Evolutionary conservation across 306 rosid species (phyloP).

Genomic region (Fagus crenata): DNA sequence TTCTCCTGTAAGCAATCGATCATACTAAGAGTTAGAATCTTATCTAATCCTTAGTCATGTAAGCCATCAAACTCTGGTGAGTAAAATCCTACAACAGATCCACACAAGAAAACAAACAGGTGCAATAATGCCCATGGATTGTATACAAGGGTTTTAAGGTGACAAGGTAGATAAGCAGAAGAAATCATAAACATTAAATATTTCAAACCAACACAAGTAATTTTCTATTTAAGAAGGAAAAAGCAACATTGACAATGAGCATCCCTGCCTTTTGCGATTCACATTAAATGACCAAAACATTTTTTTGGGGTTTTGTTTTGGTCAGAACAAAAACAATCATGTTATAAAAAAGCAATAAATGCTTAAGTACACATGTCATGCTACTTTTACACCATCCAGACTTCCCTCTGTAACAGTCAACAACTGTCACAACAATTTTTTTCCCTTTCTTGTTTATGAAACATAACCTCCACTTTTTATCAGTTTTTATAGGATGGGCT

Average conservation of each 20-base stretch:
- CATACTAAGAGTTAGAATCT: slow-evolving; percentile 30
- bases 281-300: not conserved
- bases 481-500: not conserved
- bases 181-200: not conserved
- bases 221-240: not conserved
- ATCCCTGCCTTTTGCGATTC: not conserved
- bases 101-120: not conserved
- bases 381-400: not conserved
- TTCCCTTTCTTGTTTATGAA: not conserved
- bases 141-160: slow-evolving; percentile 2
- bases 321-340: not conserved
- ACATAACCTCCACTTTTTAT: not conserved
- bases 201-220: not conserved
- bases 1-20: slow-evolving; percentile 70
- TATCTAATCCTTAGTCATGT: slow-evolving; percentile 9
- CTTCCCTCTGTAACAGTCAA: not conserved
- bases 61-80: slow-evolving; percentile 22
- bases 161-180: slow-evolving; percentile 13
- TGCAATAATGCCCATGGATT: not conserved
- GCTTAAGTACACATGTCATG: not conserved
- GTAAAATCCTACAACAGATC: not conserved
- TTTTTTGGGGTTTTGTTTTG: not conserved
- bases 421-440: not conserved
- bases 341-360: not conserved
- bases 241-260: not conserved